Base-by-base conservation (phyloP, 805 yeast genomes). In the Ogataea methylovora region DNA sequence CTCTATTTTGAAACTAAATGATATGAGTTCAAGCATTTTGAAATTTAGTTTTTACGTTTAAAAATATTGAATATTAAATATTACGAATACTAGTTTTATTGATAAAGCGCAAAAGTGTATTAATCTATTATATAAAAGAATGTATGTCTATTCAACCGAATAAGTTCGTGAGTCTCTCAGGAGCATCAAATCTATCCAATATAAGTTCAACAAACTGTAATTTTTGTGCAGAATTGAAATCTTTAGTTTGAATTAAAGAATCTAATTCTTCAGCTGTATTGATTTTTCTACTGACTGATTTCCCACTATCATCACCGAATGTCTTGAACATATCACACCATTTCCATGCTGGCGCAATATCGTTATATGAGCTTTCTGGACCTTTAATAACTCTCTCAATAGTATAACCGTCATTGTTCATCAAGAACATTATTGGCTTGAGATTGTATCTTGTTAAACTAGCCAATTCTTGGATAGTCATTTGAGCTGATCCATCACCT, bases 291-390 rank as follows among this genome's bases (percentile, higher is more conserved):
- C 62, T 57, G 27, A 48, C 51, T 30, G 61, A 41, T 34, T 49
- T 50, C 37, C 57, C 51, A 2, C 34, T 27, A 12, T 55, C 48
- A 43, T 69, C 86, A n/a, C 87, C 88, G 49, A 88, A 82, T 15
- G 74, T 69, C 40, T 68, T 63, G 43, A 84, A 65, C 34, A 84
- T 59, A 38, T 74, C 62, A 8, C 79, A 67, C 94, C 94, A 87
- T 43, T 79, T 52, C 73, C 76, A 68, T n/a, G 54, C 45, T 7
- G 56, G 57, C 35, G 65, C 60, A 29, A 71, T 68, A 41, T 71
- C 76, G 43, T 71, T 71, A 43, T 71, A 71, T 0, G 69, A 54
- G 34, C 74, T 56, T 4, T 58, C 45, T n/a, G 74, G 71, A 4
- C 76, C 77, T 38, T 57, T 55, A 33, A 71, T 69, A 15, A 60